phyloP scores from a whole-genome alignment of 2,329 filamentous ascomycete genomes.

The Amylocarpus encephaloides region DNA sequence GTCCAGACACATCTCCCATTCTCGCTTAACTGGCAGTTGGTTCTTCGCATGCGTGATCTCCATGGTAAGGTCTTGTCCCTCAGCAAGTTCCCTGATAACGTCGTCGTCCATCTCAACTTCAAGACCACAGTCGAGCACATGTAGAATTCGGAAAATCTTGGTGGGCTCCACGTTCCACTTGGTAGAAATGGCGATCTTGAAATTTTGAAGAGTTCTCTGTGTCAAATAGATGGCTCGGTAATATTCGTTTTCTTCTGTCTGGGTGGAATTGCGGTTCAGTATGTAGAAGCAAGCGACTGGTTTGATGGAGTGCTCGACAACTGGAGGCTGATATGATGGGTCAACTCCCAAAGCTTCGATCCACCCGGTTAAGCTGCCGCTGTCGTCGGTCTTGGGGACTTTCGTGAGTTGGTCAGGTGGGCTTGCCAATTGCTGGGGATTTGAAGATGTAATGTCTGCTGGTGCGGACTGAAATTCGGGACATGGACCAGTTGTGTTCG shows the following conservation, averaged over 20 bases:
- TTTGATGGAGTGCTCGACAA: constrained; percentile 61
- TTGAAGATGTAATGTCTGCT: constrained; percentile 39
- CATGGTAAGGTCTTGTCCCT: constrained; percentile 87
- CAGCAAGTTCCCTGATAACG: constrained; percentile 72
- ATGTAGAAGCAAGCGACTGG: constrained; percentile 86
- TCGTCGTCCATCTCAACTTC: constrained; percentile 89
- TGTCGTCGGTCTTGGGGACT: constrained; percentile 50
- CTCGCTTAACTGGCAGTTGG: constrained; percentile 41
- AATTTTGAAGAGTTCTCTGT: constrained; percentile 67
- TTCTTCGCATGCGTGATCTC: constrained; percentile 44
- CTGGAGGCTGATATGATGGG: constrained; percentile 70
- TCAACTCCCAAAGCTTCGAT: constrained; percentile 94
- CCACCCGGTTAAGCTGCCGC: constrained; percentile 68
- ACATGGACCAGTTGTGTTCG: constrained; percentile 44
- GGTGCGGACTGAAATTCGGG: constrained; percentile 49
- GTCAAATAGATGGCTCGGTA: constrained; percentile 83
- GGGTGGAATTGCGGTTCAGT: constrained; percentile 47
- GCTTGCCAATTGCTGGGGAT: constrained; percentile 37
- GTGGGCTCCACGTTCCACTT: constrained; percentile 77
- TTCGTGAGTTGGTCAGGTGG: constrained; percentile 49
- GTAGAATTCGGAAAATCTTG: constrained; percentile 64
- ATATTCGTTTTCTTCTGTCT: constrained; percentile 45
- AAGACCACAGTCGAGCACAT: constrained; percentile 66
- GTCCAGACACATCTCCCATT: constrained; percentile 59
- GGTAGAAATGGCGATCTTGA: constrained; percentile 63